Conservation (phyloP, 2,329 filamentous ascomycete species). For the Xylariaceae sp. region DNA sequence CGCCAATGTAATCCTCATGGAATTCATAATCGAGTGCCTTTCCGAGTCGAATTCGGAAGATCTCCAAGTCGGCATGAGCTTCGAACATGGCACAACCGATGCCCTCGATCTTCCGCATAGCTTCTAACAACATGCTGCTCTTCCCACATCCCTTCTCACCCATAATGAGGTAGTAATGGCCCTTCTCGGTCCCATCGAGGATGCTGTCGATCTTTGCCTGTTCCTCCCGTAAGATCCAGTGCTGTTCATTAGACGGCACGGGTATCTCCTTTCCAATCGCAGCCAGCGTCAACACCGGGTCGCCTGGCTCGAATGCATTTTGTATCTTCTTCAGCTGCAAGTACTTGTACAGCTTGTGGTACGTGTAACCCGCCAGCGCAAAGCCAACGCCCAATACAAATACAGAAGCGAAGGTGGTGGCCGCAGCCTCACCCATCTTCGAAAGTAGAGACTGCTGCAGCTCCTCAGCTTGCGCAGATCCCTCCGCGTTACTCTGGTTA, state of each 20-base stretch:
- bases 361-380: slow-evolving; percentile 70
- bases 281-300: slow-evolving; percentile 83
- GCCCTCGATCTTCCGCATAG: slow-evolving; percentile 90
- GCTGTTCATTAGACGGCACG: slow-evolving; percentile 50
- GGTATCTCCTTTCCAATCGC: slow-evolving; percentile 63
- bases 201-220: slow-evolving; percentile 83
- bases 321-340: slow-evolving; percentile 91
- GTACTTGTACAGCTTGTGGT: slow-evolving; percentile 86
- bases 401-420: slow-evolving; percentile 76
- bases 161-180: slow-evolving; percentile 89
- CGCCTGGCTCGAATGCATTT: slow-evolving; percentile 87
- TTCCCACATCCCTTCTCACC: slow-evolving; percentile 97
- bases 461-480: slow-evolving; percentile 11
- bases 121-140: slow-evolving; percentile 92
- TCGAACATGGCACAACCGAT: slow-evolving; percentile 94
- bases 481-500: slow-evolving; percentile 14
- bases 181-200: slow-evolving; percentile 69
- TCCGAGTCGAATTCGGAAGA: slow-evolving; percentile 89
- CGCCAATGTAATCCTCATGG: slow-evolving; percentile 96
- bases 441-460: slow-evolving; percentile 42
- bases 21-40: slow-evolving; percentile 96
- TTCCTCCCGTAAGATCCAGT: slow-evolving; percentile 85
- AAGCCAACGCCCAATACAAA: slow-evolving; percentile 69
- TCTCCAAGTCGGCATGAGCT: slow-evolving; percentile 91
- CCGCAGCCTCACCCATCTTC: slow-evolving; percentile 74